These are phyloP conservation scores for Melocanna baccifera DNA, from an alignment of 176 grass and related monocot species.

Conservation along the genomic window DNA sequence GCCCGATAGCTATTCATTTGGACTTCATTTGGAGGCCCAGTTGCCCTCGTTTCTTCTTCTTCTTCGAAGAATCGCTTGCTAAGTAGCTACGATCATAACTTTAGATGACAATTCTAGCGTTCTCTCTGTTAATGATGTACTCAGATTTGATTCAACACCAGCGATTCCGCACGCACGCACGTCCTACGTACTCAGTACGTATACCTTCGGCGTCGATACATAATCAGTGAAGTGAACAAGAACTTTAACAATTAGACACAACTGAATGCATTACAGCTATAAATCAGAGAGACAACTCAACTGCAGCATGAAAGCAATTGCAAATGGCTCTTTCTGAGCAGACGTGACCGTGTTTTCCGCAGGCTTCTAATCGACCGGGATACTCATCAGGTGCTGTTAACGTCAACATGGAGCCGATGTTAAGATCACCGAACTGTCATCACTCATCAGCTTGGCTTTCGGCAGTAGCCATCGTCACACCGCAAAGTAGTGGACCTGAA, in stretches of 20 bases:
- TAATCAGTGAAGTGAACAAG: background rate
- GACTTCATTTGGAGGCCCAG: too few relatives aligned
- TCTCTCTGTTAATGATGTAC: background rate
- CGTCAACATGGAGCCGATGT: background rate
- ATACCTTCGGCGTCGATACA: background rate
- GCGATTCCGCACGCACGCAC: background rate
- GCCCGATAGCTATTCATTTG: too few relatives aligned
- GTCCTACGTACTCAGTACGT: background rate
- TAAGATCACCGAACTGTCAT: conserved; percentile 7
- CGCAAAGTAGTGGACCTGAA: conserved; percentile 27
- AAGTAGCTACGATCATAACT: background rate
- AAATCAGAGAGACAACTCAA: background rate
- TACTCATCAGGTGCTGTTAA: background rate
- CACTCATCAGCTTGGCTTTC: background rate
- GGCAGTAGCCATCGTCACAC: background rate
- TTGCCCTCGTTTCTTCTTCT: background rate
- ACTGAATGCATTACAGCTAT: background rate
- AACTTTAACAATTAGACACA: background rate
- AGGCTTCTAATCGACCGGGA: background rate
- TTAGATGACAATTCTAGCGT: background rate
- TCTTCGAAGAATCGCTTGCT: background rate
- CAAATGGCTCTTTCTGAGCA: background rate
- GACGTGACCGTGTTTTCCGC: background rate
- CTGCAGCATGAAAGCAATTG: background rate
- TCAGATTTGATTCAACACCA: background rate